These are phyloP conservation scores for Chamaecrista fasciculata DNA, from an alignment of 306 rosid species.

Conservation along the genomic window DNA sequence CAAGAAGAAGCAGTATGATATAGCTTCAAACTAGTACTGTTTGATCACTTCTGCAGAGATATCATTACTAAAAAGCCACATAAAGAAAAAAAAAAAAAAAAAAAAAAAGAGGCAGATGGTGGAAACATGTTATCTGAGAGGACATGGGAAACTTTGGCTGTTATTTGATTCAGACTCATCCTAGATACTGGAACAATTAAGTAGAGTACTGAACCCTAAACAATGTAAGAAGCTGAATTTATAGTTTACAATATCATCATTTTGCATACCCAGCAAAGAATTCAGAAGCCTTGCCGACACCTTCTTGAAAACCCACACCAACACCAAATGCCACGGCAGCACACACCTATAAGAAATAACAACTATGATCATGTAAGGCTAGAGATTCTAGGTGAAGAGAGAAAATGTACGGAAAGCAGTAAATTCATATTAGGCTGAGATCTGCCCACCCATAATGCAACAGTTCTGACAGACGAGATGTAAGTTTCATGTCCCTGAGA, in stretches of 20 bases:
- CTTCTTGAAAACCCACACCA: conserved; percentile 77
- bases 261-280: conserved; percentile 84
- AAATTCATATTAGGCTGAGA: conserved; percentile 19
- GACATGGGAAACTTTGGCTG: conserved; percentile 14
- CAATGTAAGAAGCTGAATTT: background rate
- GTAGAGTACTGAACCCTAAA: background rate
- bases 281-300: conserved; percentile 71
- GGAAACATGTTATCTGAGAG: background rate
- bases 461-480: conserved; percentile 66
- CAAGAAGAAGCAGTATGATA: background rate
- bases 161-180: conserved; percentile 16
- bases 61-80: conserved; percentile 19
- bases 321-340: conserved; percentile 82
- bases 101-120: background rate
- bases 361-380: background rate
- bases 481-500: conserved; percentile 38
- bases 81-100: background rate
- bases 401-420: conserved; percentile 21
- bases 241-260: conserved; percentile 8
- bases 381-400: background rate
- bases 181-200: conserved; percentile 6
- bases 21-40: conserved; percentile 9
- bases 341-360: conserved; percentile 48
- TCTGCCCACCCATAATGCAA: conserved; percentile 75
- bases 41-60: conserved; percentile 23